A percentile compares a stretch with the other conserved stretches of the same genome.
Conservation (phyloP, 2,329 filamentous ascomycete species). For the Capronia epimyces region DNA sequence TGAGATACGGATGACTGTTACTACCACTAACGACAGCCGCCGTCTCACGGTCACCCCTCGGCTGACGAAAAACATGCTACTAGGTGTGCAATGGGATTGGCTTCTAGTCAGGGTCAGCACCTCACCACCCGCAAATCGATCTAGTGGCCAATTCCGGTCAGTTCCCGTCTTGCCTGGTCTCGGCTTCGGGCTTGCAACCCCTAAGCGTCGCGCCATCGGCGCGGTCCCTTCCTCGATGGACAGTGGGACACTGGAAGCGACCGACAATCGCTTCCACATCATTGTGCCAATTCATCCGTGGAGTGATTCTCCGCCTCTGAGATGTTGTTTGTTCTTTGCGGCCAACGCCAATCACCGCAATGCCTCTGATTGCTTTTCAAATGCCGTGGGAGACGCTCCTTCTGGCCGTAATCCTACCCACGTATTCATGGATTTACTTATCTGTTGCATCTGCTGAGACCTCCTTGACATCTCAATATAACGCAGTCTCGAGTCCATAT, state of each 20-base stretch:
- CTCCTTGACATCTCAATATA: slow-evolving; percentile 2
- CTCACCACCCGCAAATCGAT: not conserved
- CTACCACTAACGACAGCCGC: not conserved
- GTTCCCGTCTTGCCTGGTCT: slow-evolving; percentile 5
- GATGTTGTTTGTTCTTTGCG: slow-evolving; percentile 8
- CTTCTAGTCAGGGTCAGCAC: not conserved
- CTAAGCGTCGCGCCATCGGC: not conserved
- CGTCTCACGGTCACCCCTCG: not conserved
- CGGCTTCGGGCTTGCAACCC: slow-evolving; percentile 2
- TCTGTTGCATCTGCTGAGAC: not conserved
- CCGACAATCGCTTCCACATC: slow-evolving; percentile 5
- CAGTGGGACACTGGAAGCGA: slow-evolving; percentile 4
- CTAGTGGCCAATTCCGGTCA: slow-evolving; percentile 13
- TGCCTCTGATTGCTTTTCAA: slow-evolving; percentile 12
- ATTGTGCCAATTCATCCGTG: slow-evolving; percentile 4
- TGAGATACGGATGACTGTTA: slow-evolving; percentile 3
- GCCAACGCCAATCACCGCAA: slow-evolving; percentile 14
- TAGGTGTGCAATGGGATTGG: not conserved
- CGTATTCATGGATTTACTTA: slow-evolving; percentile 4
- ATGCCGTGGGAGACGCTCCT: slow-evolving; percentile 12
- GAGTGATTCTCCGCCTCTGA: slow-evolving; percentile 17
- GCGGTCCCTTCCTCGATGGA: slow-evolving; percentile 12
- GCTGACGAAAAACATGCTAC: not conserved
- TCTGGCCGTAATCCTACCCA: slow-evolving; percentile 7
- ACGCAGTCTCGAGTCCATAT: not conserved